These are phyloP conservation scores for Ogataea wickerhamii DNA, from an alignment of 805 yeast genomes.

Conservation along the genomic window DNA sequence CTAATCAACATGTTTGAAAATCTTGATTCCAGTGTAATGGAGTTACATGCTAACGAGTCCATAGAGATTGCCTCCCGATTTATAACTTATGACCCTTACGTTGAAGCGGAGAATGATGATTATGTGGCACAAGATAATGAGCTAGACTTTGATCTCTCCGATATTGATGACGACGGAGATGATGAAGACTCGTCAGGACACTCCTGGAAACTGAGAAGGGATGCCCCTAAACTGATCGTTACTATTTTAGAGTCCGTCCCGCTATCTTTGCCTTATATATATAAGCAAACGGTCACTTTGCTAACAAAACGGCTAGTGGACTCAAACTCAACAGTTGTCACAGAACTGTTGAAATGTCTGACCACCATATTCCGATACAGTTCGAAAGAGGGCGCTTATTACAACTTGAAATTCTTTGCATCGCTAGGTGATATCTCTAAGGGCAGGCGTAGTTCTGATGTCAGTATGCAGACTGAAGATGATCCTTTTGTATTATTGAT, in stretches of 20 bases:
- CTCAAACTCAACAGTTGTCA: constrained; percentile 46
- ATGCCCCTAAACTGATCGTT: constrained; percentile 42
- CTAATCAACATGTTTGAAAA: constrained; percentile 38
- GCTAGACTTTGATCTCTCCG: constrained; percentile 40
- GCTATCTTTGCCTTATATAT: constrained; percentile 32
- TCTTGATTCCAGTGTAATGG: constrained; percentile 34
- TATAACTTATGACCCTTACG: constrained; percentile 46
- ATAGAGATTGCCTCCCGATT: constrained; percentile 32
- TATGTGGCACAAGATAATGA: constrained; percentile 34
- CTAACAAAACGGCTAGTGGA: constrained; percentile 40
- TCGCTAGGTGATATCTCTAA: constrained; percentile 20
- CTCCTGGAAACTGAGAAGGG: constrained; percentile 62
- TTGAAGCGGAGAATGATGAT: constrained; percentile 28
- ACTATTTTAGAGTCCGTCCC: constrained; percentile 39
- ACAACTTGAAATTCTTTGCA: constrained; percentile 26
- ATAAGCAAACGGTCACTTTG: constrained; percentile 28
- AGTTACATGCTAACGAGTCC: constrained; percentile 25
- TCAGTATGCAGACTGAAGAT: constrained; percentile 34
- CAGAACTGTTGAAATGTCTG: constrained; percentile 45
- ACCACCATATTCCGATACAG: constrained; percentile 37
- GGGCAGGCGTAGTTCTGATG: constrained; percentile 36
- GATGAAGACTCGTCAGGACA: constrained; percentile 35
- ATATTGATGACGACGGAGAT: constrained; percentile 46
- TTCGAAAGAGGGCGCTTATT: constrained; percentile 30
- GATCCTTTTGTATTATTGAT: constrained; percentile 27